These are phyloP conservation scores for Xylaria arbuscula DNA, from an alignment of 2,329 filamentous ascomycete genomes.

Conservation along the genomic window DNA sequence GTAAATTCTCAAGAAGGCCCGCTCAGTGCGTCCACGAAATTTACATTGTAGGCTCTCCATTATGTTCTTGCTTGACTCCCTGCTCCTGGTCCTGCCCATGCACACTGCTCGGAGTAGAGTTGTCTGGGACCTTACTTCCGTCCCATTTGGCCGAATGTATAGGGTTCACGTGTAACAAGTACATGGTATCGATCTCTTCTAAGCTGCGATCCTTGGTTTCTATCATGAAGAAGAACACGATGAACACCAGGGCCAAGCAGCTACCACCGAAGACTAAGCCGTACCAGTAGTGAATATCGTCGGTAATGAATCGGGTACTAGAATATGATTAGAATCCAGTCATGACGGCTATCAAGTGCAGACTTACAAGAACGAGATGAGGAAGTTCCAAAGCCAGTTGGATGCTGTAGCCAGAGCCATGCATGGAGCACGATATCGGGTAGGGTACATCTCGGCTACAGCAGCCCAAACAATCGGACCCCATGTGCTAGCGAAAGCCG, in stretches of 20 bases:
- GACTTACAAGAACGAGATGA: conserved; percentile 1
- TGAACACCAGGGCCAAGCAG: not conserved
- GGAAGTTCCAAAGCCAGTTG: not conserved
- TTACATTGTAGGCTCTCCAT: conserved; percentile 1
- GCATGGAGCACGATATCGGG: not conserved
- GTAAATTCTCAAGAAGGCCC: not conserved
- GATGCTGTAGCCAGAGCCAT: not conserved
- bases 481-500: not conserved
- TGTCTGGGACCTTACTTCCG: conserved; percentile 45
- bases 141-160: conserved; percentile 57
- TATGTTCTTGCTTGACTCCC: not conserved
- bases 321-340: not conserved
- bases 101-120: conserved; percentile 8
- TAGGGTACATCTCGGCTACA: not conserved
- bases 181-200: not conserved
- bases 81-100: not conserved
- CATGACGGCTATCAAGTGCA: not conserved
- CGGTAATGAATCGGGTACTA: not conserved
- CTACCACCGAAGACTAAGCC: not conserved
- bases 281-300: not conserved
- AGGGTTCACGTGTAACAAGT: conserved; percentile 57
- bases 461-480: not conserved
- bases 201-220: not conserved
- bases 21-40: not conserved
- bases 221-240: conserved; percentile 1